Base-by-base conservation (phyloP, 2,329 filamentous ascomycete genomes). In the Penicillium capsulatum region DNA sequence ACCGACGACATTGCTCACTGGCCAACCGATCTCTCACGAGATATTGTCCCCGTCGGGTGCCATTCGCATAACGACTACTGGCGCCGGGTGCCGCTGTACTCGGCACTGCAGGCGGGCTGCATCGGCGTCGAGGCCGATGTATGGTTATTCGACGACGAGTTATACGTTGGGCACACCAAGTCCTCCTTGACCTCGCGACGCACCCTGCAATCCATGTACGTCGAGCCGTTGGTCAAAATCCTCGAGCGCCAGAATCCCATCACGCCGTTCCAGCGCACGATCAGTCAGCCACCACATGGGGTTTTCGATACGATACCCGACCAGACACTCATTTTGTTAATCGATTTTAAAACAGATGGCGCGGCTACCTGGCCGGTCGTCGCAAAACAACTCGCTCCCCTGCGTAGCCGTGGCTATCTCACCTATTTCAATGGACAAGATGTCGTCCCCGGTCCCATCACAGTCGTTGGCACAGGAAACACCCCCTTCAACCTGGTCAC, bases 61-160 rank as follows among this genome's bases (percentile, higher is more conserved):
- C 75, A 79, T 49, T 77, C 74, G 3, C 76, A 79, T 51, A 79
- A 79, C 50, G 76, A 79, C 55, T 79, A 79, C 57, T 78, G 74
- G 74, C 72, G 74, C 7, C 64, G 63, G 2, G 65, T 76, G 0
- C 76, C 76, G 1, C 64, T 79, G 0, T 77, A 69, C 52, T 74
- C 74, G n/a, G 76, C 76, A 8, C 61, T 79, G 0, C 63, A 69
- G 40, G 73, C 68, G 16, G 76, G 76, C 30, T 79, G 75, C 53
- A 69, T 71, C 9, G 67, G 75, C 20, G 72, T 79, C 13, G 76
- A 79, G 61, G 76, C 76, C 2, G 76, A 79, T 44, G 71, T 79
- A 20, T 79, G 75, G 74, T 65, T 74, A 6, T 71, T 74, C 39
- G 61, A 69, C 28, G 51, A 72, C 3, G 72, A 77, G n/a, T 64